Evolutionary conservation across 2,329 filamentous ascomycete genomes (phyloP).

Genomic region (Trichothecium roseum): DNA sequence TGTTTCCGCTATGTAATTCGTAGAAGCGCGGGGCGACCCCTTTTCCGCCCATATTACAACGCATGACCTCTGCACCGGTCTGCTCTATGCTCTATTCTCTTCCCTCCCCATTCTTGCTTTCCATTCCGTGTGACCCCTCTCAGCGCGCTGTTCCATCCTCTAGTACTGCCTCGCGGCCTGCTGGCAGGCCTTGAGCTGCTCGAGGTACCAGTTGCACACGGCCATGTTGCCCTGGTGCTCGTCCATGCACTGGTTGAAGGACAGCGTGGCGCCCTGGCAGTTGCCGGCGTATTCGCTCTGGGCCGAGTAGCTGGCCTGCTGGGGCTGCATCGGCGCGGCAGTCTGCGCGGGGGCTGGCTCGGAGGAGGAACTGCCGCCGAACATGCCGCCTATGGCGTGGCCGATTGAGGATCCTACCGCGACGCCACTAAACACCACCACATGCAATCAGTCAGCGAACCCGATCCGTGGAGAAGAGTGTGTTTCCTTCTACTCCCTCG

Average conservation of each 20-base stretch:
- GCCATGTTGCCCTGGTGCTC: constrained; percentile 88
- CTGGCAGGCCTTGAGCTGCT: constrained; percentile 91
- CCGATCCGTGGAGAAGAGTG: background rate
- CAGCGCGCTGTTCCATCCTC: constrained; percentile 6
- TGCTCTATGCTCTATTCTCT: background rate
- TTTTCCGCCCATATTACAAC: too few relatives aligned
- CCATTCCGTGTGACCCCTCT: constrained; percentile 1
- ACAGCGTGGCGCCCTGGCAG: constrained; percentile 70
- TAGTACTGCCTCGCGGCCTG: constrained; percentile 64
- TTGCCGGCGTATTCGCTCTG: constrained; percentile 34
- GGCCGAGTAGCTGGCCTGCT: constrained; percentile 42
- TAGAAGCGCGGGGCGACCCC: too few relatives aligned
- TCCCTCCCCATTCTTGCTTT: too few relatives aligned
- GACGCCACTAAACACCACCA: too few relatives aligned
- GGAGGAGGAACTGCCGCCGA: constrained; percentile 61
- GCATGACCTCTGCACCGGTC: background rate
- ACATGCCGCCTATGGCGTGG: constrained; percentile 85
- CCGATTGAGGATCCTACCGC: constrained; percentile 92
- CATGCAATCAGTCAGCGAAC: constrained; percentile 7
- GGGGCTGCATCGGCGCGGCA: constrained; percentile 40
- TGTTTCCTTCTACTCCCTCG: background rate
- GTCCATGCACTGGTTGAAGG: constrained; percentile 94
- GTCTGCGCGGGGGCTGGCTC: constrained; percentile 38
- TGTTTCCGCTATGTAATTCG: too few relatives aligned
- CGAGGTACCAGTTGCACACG: constrained; percentile 96